A percentile compares a stretch with the other conserved stretches of the same genome.
Evolutionary conservation across 1,284 basidiomycete genomes (phyloP).

Genomic region (Trametes pubescens): DNA sequence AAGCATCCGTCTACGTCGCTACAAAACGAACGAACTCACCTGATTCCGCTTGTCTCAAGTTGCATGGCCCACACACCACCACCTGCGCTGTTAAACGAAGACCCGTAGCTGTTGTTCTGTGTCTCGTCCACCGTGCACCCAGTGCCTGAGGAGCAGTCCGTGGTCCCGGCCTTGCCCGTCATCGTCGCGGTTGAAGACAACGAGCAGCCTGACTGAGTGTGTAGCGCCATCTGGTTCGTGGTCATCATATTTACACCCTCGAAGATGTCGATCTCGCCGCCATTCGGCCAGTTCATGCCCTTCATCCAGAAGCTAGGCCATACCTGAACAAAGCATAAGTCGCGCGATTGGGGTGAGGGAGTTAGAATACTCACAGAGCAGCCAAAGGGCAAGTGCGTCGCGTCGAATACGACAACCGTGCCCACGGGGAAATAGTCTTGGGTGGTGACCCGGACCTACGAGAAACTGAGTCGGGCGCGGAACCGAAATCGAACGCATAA

Average conservation of each 20-base stretch:
- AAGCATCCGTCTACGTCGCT: conserved; percentile 10
- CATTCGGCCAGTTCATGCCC: conserved; percentile 60
- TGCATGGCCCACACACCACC: conserved; percentile 74
- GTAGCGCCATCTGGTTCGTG: conserved; percentile 57
- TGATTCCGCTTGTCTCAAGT: conserved; percentile 60
- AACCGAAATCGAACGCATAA: conserved; percentile 39
- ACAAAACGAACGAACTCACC: conserved; percentile 27
- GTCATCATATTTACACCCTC: conserved; percentile 54
- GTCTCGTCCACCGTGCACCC: conserved; percentile 66
- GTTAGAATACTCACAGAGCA: conserved; percentile 49
- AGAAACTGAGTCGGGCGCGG: not conserved
- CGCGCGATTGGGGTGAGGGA: not conserved
- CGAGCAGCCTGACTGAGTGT: conserved; percentile 49
- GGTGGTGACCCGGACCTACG: conserved; percentile 59
- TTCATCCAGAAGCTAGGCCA: conserved; percentile 68
- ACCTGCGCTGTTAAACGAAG: conserved; percentile 61
- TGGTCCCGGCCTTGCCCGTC: conserved; percentile 44
- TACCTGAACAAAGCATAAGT: conserved; percentile 30
- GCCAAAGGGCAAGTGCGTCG: conserved; percentile 65
- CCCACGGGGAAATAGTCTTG: conserved; percentile 58
- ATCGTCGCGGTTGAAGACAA: conserved; percentile 45
- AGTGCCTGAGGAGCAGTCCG: conserved; percentile 51
- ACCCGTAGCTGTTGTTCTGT: conserved; percentile 59
- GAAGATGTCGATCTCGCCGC: conserved; percentile 67
- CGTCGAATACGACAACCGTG: conserved; percentile 67